Percentiles rank a stretch among this genome's conserved stretches.
Conservation (phyloP, 768 basidiomycete genomes). For the Mrakia blollopis region DNA sequence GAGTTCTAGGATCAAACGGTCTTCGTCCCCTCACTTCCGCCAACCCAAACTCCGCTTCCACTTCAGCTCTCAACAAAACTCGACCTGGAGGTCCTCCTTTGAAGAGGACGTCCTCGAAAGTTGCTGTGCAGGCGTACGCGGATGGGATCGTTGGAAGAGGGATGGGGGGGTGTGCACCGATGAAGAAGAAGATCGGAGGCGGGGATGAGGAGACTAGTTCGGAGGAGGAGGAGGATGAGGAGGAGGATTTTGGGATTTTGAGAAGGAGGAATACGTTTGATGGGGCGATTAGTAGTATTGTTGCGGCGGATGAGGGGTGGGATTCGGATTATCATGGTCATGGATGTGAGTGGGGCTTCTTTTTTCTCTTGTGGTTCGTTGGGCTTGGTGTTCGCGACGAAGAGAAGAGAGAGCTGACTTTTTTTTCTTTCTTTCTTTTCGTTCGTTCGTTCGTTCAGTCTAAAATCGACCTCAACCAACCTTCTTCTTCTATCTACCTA, state of each 20-base stretch:
- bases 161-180: not conserved
- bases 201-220: not conserved
- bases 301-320: conserved; percentile 24
- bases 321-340: conserved; percentile 32
- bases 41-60: conserved; percentile 2
- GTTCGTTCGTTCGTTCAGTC: not conserved
- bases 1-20: conserved; percentile 17
- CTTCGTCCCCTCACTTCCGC: conserved; percentile 29
- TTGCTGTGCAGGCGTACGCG: conserved; percentile 17
- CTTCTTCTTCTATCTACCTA: too few relatives aligned
- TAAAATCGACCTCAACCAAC: not conserved
- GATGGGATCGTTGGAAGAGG: conserved; percentile 8
- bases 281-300: conserved; percentile 11
- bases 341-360: conserved; percentile 11
- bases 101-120: conserved; percentile 5
- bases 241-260: conserved; percentile 17
- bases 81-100: not conserved
- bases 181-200: not conserved
- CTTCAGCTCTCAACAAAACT: not conserved
- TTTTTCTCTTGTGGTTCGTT: not conserved
- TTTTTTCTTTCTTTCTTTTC: not conserved
- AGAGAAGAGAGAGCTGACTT: not conserved
- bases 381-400: not conserved
- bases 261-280: conserved; percentile 27
- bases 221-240: conserved; percentile 16